Base-by-base conservation (phyloP, 2,329 filamentous ascomycete genomes). In the Colletotrichum limetticola region DNA sequence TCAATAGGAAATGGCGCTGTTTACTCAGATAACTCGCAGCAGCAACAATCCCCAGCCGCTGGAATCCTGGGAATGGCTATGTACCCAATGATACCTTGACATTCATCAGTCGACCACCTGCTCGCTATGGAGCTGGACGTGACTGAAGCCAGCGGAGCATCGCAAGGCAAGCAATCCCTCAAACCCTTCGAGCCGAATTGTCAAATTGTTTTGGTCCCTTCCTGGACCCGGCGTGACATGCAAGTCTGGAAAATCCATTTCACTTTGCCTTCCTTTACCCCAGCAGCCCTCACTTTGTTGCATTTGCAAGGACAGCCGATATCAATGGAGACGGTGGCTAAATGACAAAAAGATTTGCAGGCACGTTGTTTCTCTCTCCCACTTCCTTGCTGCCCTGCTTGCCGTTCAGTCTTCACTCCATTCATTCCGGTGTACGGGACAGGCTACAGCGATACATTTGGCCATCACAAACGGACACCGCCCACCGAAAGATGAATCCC, bases 21-120 rank as follows among this genome's bases (percentile, higher is more conserved):
- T 42, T 16, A 42, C 14, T 66, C 56, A 37, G 61, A 73, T 71
- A 56, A 53, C 60, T 73, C 66, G 71, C 61, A 71, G 70, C 66
- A n/a, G 49, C 56, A 14, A 49, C 66, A 37, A 42, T 6, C 70
- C 32, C 42, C 22, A 49, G 52, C 49, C 42, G 55, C 16, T 65
- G 19, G 32, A 35, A 35, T 35, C 32, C 32, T 12, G 12, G 19
- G 3, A 30, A 57, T 22, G 32, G 12, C 22, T 49, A 19, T 11
- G 42, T 22, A n/a, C 42, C 19, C 14, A 42, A 42, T 42, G 37
- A 42, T 42, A 42, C 32, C 32, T 35, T 12, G 37, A 42, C 37
- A 42, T 42, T 7, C 37, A 19, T 42, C 14, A 42, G 5, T 42
- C 5, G 37, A 42, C 37, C 37, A 42, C 37, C 37, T 19, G 16